Evolutionary conservation across 495 filamentous ascomycete genomes (phyloP).

Genomic region (Penicillium desertorum): DNA sequence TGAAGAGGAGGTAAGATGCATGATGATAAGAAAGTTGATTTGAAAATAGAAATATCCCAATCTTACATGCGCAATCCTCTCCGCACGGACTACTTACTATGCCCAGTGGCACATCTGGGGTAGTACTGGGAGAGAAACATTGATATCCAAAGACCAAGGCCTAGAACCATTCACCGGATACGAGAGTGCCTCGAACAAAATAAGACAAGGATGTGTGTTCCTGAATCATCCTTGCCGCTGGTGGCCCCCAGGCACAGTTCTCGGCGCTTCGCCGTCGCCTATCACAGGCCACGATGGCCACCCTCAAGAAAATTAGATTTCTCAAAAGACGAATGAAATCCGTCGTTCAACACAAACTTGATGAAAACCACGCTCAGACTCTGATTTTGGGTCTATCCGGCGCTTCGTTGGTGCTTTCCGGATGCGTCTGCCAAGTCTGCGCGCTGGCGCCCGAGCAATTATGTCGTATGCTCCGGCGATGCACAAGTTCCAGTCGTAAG

Average conservation of each 20-base stretch:
- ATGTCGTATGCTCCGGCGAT: conserved; percentile 2
- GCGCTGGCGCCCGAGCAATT: conserved; percentile 20
- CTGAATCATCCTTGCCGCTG: conserved; percentile 16
- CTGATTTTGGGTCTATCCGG: conserved; percentile 16
- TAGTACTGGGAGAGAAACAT: conserved; percentile 3
- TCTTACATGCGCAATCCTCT: not conserved
- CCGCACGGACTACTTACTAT: not conserved
- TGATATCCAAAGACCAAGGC: not conserved
- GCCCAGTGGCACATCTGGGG: not conserved
- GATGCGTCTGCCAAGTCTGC: conserved; percentile 27
- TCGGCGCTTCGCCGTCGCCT: conserved; percentile 25
- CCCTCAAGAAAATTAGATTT: not conserved
- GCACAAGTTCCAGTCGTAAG: conserved; percentile 7
- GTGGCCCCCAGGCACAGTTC: conserved; percentile 15
- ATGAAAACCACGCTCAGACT: not conserved
- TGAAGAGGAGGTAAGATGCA: not conserved
- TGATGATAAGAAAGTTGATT: not conserved
- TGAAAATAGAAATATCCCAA: not conserved
- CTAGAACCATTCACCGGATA: not conserved
- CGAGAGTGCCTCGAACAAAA: conserved; percentile 4
- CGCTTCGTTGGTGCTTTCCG: conserved; percentile 8
- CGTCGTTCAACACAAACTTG: not conserved
- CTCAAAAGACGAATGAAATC: conserved; percentile 13
- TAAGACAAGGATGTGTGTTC: not conserved
- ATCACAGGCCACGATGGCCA: conserved; percentile 17